Percentiles rank a stretch among this genome's conserved stretches.
Conservation (phyloP, 768 basidiomycete genomes). For the Hemileccinum impolitum region DNA sequence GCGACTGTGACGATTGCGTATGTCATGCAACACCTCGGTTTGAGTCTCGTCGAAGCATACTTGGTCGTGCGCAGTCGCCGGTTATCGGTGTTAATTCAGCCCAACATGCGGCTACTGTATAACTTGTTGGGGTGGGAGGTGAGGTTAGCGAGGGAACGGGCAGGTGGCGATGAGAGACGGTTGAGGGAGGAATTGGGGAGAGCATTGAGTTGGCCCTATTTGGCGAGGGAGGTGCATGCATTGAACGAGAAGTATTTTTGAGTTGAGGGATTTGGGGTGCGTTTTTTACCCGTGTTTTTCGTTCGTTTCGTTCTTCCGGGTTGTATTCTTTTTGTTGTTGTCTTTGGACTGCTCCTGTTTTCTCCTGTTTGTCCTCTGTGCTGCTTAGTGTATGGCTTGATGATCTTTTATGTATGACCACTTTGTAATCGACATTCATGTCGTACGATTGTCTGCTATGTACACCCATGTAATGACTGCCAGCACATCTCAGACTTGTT, state of each 20-base stretch:
- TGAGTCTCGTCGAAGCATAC: constrained; percentile 91
- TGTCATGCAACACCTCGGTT: constrained; percentile 87
- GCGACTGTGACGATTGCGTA: constrained; percentile 97
- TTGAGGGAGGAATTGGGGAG: constrained; percentile 59
- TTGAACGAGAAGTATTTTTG: constrained; percentile 80
- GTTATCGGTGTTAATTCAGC: constrained; percentile 88
- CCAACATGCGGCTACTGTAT: constrained; percentile 93
- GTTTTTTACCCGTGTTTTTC: background rate
- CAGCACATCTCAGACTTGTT: too few species aligned
- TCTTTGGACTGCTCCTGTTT: too few species aligned
- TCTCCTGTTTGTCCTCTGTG: too few species aligned
- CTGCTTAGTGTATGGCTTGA: too few species aligned
- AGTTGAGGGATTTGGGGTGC: constrained; percentile 26
- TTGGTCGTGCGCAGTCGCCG: constrained; percentile 87
- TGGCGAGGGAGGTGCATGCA: constrained; percentile 80
- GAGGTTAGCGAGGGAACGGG: constrained; percentile 77
- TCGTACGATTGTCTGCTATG: too few species aligned
- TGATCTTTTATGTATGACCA: too few species aligned
- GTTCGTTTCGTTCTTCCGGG: background rate
- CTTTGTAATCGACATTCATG: too few species aligned
- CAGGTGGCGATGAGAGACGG: constrained; percentile 46
- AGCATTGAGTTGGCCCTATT: constrained; percentile 79
- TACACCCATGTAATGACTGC: too few species aligned
- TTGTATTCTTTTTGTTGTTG: background rate
- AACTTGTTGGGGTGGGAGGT: constrained; percentile 96